phyloP scores from a whole-genome alignment of 805 yeast genomes.

The Candida maltosa region DNA sequence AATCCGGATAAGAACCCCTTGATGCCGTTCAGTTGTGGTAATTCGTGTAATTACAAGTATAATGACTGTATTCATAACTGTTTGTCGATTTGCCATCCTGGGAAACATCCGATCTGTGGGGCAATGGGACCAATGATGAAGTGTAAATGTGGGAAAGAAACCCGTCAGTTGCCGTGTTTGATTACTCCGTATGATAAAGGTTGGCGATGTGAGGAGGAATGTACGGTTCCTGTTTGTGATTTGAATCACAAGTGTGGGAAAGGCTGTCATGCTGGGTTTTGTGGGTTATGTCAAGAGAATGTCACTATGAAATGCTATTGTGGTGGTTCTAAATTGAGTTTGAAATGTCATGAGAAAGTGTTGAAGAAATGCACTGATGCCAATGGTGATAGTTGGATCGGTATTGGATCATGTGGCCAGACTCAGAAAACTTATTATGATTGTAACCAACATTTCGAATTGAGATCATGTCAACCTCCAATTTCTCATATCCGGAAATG shows the following conservation, averaged over 20 bases:
- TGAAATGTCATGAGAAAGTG: conserved; percentile 43
- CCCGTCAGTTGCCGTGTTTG: conserved; percentile 68
- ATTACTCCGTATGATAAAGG: conserved; percentile 65
- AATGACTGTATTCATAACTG: conserved; percentile 71
- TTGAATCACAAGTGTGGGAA: conserved; percentile 64
- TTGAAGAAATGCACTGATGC: conserved; percentile 31
- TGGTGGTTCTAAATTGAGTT: conserved; percentile 48
- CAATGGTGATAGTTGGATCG: conserved; percentile 20
- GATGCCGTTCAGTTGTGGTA: conserved; percentile 87
- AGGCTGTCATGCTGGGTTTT: conserved; percentile 76
- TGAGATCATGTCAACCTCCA: conserved; percentile 51
- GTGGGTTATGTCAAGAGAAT: conserved; percentile 65
- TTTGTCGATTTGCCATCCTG: conserved; percentile 78
- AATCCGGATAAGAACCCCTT: conserved; percentile 56
- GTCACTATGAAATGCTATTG: conserved; percentile 67
- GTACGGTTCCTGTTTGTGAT: conserved; percentile 60
- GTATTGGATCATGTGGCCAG: conserved; percentile 31
- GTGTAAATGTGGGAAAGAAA: conserved; percentile 72
- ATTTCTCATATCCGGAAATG: conserved; percentile 36
- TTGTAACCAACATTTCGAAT: conserved; percentile 62
- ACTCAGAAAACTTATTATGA: conserved; percentile 50
- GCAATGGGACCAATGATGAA: conserved; percentile 69
- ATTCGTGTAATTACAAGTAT: conserved; percentile 62
- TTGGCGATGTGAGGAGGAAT: conserved; percentile 63
- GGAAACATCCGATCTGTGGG: conserved; percentile 79